Conservation (phyloP, 345 rosid species). For the Eucalyptus curtisii region DNA sequence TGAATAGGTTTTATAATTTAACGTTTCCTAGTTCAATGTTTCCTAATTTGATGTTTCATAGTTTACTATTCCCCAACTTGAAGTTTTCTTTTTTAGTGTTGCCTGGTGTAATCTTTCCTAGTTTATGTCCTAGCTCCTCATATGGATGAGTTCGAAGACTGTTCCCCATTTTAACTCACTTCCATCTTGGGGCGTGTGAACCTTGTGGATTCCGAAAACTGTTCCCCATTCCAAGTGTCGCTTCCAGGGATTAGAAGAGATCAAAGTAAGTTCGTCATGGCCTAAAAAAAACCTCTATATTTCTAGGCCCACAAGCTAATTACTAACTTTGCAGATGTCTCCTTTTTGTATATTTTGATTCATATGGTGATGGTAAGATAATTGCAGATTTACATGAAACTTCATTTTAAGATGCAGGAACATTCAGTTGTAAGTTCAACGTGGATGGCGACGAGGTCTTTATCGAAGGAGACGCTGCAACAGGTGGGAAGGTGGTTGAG, state of each 20-base stretch:
- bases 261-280: not conserved
- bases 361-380: too few species aligned
- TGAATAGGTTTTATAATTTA: too few species aligned
- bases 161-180: too few species aligned
- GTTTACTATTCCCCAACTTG: too few species aligned
- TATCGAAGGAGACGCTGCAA: not conserved
- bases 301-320: not conserved
- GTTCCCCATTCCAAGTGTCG: not conserved
- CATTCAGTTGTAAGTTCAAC: not conserved
- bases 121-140: too few species aligned
- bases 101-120: too few species aligned
- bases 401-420: not conserved
- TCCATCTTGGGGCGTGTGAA: not conserved
- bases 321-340: not conserved
- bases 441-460: not conserved
- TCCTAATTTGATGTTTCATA: too few species aligned
- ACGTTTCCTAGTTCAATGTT: too few species aligned
- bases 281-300: not conserved
- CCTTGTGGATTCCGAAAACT: not conserved
- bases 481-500: not conserved
- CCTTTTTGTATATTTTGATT: not conserved
- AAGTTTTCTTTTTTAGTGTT: too few species aligned
- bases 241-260: not conserved
- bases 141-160: too few species aligned
- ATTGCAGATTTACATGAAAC: not conserved